These are phyloP conservation scores for Picea abies DNA, from an alignment of 83 land plant species.

Conservation along the genomic window DNA sequence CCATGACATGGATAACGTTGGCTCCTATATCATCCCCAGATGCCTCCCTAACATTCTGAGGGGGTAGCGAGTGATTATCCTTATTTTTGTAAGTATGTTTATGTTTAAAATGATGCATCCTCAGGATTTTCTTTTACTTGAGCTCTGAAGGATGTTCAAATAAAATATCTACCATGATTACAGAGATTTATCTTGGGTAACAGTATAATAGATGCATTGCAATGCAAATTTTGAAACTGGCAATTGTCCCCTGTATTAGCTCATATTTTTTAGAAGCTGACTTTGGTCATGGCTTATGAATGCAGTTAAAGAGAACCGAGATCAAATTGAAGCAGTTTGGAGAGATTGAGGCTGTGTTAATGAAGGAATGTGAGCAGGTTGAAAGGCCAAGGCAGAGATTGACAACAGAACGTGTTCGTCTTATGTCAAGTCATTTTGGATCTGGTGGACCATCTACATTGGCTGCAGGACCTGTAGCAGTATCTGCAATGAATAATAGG, in stretches of 20 bases:
- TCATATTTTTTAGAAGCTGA: neutral
- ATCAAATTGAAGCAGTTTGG: slow-evolving; percentile 90
- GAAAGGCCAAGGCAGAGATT: slow-evolving; percentile 72
- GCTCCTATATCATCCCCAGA: no score
- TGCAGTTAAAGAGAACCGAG: slow-evolving; percentile 84
- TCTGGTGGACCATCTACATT: slow-evolving; percentile 5
- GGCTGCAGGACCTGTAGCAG: slow-evolving; percentile 24
- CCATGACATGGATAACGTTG: no score
- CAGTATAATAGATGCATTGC: no score
- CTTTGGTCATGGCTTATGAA: neutral
- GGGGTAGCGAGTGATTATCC: no score
- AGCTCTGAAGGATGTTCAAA: neutral
- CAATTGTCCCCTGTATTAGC: neutral
- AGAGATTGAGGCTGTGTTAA: slow-evolving; percentile 73
- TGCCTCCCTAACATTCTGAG: no score
- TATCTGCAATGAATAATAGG: slow-evolving; percentile 23
- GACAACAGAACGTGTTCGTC: slow-evolving; percentile 62
- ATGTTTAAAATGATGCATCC: no score
- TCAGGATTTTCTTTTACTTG: neutral
- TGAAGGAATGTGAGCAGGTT: slow-evolving; percentile 87
- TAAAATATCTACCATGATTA: neutral
- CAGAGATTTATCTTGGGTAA: no score
- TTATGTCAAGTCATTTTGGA: slow-evolving; percentile 35
- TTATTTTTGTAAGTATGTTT: no score
- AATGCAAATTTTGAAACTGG: no score